Base-by-base conservation (phyloP, 768 basidiomycete species). In the Boletus coccyginus region DNA sequence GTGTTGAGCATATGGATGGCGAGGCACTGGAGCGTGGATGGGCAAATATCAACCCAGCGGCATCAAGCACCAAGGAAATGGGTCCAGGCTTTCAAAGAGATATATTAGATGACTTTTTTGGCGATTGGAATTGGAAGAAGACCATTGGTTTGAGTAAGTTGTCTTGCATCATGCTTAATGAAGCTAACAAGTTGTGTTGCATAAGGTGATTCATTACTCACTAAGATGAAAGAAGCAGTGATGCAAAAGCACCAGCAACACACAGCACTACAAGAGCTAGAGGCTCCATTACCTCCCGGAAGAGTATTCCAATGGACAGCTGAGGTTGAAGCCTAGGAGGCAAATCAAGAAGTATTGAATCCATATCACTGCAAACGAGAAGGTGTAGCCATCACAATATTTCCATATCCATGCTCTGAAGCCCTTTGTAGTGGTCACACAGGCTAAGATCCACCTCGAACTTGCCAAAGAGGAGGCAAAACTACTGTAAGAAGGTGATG, bases 81-180 rank as follows among this genome's bases (percentile, higher is more conserved):
- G 31, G 31, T 8, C n/a, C n/a, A n/a, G n/a, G n/a, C n/a, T n/a
- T n/a, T 4, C 16, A 7, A 4, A 31, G 48, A 11, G 36, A 75
- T 10, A 66, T 70, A 0, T 57, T 78, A 11, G 72, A 78, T 55
- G 72, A 77, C 46, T 64, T 33, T 9, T 66, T 67, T 38, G 67
- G 72, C 12, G 73, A 67, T 60, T 54, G 46, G 46, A 74, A 71
- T 56, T 75, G 71, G 70, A 71, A 70, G 36, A 77, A 77, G 24
- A 46, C 13, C 7, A 14, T 44, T 10, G 7, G 27, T 17, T 29
- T 29, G 16, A 3, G 27, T 44, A 44, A 44, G 43, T 29, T 0
- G 16, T 27, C 12, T 11, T 40, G 36, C 39, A 50, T 19, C 29
- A 47, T 8, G 5, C 31, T 31, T 31, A 8, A 31, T 31, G 31